Base-by-base conservation (phyloP, 139 green algal species). In the Pleodorina starrii region DNA sequence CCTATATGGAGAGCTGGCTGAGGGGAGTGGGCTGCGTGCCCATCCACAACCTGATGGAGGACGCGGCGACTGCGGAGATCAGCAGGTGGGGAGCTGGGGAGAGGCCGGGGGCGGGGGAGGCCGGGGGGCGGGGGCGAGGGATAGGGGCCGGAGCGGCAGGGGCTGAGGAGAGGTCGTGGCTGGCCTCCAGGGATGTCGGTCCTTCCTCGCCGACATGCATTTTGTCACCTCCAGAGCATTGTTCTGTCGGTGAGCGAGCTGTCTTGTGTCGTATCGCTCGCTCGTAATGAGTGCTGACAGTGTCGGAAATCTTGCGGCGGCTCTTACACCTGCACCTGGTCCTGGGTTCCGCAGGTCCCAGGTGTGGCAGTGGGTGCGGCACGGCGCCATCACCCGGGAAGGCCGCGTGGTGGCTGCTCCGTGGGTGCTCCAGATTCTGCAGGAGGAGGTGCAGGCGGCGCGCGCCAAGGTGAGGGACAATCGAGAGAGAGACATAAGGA, bases 31-130 rank as follows among this genome's bases (percentile, higher is more conserved):
- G 96, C 72, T 98, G 96, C 79, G 96, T 98, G 80, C 96, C 96
- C 74, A 94, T 98, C 60, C 92, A 98, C 93, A 96, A 97, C 89
- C 94, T 98, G 29, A 98, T 98, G 96, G 96, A 98, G 93, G 96
- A 98, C 71, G 96, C 96, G 0, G 96, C 96, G n/a, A 98, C 96
- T 16, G 96, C 96, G 21, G 96, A 98, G 93, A 98, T 98, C 91
- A 95, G 82, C 54, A 91, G 88, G 87, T 91, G 60, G 60, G 84
- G 14, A 44, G 75, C 72, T 19, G 12, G 63, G 60, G 60, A n/a
- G 60, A n/a, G 60, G 38, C 17, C 12, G 57, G 59, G 11, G 0
- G 36, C 32, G 35, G 16, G n/a, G 16, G 35, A n/a, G n/a, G n/a
- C n/a, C n/a, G n/a, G n/a, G n/a, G n/a, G n/a, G n/a, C n/a, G n/a